phyloP scores from a whole-genome alignment of 345 rosid species.

The Luvunga scandens region DNA sequence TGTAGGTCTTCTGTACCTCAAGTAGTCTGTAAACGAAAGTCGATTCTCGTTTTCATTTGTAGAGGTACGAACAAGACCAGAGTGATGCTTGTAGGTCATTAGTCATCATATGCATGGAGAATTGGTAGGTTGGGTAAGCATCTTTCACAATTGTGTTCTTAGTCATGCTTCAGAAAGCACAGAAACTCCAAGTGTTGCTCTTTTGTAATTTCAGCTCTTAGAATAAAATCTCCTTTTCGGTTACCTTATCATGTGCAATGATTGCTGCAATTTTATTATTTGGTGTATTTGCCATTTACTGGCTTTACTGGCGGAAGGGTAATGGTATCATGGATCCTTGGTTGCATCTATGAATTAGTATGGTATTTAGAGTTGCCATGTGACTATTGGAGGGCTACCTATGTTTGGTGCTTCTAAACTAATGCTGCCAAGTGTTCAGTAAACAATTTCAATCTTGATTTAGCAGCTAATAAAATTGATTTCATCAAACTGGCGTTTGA shows the following conservation, averaged over 20 bases:
- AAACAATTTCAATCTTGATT: too few species aligned
- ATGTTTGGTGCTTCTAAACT: not conserved
- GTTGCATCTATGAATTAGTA: not conserved
- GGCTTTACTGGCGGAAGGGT: not conserved
- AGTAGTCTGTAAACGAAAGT: slow-evolving; percentile 21
- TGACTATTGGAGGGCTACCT: not conserved
- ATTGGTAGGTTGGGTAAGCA: not conserved
- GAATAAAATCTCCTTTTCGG: slow-evolving; percentile 1
- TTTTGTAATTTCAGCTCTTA: slow-evolving; percentile 15
- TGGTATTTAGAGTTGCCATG: too few species aligned
- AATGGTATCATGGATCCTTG: not conserved
- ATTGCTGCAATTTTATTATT: not conserved
- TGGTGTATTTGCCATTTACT: not conserved
- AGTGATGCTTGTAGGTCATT: not conserved
- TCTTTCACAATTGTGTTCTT: slow-evolving; percentile 12
- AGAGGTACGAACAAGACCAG: not conserved
- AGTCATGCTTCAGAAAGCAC: not conserved
- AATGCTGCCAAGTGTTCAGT: too few species aligned
- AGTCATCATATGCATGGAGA: not conserved
- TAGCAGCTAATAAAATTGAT: too few species aligned
- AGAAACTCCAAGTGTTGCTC: slow-evolving; percentile 11
- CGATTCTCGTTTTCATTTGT: not conserved
- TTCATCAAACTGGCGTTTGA: too few species aligned
- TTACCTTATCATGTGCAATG: not conserved
- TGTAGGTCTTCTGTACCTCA: slow-evolving; percentile 18